Evolutionary conservation across 257 asterid species (phyloP), one percentile per base, ranked within the genome.

Genomic region (Solanum infundibuliforme): DNA sequence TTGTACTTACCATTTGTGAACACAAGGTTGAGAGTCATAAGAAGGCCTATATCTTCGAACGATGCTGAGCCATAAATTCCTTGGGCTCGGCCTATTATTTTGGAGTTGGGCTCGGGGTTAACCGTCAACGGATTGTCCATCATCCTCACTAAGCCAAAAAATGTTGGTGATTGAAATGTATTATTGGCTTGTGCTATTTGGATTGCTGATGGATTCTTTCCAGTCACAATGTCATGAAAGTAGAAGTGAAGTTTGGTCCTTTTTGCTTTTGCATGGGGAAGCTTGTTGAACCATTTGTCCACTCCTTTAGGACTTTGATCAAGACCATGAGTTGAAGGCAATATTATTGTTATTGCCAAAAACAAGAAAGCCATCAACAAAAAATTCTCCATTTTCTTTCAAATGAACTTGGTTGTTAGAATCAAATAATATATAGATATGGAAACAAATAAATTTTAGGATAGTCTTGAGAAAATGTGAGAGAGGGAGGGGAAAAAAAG

Each of bases 61-160:
- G 73, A 73, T 18, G 58, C 85, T 2, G 58, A 46, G 73, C 74
- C 68, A 71, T 73, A 86, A 18, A 74, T 29, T 23, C 88, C 85
- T 65, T 86, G 43, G 74, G 88, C 88, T 55, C 88, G 85, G 25
- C 88, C 88, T 13, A 86, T 39, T 46, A 20, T 8, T 41, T 86
- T 52, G 4, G 75, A 86, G 29, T 74, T 48, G 39, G 74, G 85
- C 18, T 86, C 60, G 8, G 88, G 85, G 6, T 25, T 23, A 29
- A 21, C 46, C 3, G 83, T 86, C 29, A 86, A 21, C 4, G 85
- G 38, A 62, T 86, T 65, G 81, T 86, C 88, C 52, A 73, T 29
- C 52, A 86, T 52, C 12, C 60, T 27, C 14, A 86, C 12, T 3
- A 16, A 5, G 25, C 88, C 88, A 34, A 86, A 86, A 6, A 29